Conservation (phyloP, 345 rosid genomes). For the Lenwebbia sp. region DNA sequence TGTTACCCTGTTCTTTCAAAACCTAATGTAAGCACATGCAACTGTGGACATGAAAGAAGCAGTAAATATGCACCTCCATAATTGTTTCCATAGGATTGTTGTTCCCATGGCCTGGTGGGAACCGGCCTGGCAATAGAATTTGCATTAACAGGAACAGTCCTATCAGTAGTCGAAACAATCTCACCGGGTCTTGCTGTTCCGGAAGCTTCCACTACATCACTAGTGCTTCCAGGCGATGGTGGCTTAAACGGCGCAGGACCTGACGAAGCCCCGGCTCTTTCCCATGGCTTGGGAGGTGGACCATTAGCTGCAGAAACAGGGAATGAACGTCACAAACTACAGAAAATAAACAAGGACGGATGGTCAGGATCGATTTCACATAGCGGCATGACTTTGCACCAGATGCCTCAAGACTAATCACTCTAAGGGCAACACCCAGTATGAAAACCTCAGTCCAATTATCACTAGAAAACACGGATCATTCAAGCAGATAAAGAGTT, state of each 20-base stretch:
- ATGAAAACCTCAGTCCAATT: not conserved
- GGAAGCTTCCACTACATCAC: slow-evolving; percentile 87
- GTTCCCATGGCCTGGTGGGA: slow-evolving; percentile 91
- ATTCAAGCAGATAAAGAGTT: not conserved
- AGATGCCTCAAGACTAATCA: not conserved
- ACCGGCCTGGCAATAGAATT: slow-evolving; percentile 56
- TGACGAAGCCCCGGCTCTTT: slow-evolving; percentile 55
- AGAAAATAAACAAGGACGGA: not conserved
- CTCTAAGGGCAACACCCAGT: not conserved
- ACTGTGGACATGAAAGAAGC: not conserved
- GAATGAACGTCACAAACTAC: not conserved
- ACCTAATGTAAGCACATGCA: not conserved
- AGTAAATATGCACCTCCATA: slow-evolving; percentile 34
- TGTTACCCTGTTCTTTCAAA: not conserved
- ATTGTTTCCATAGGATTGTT: slow-evolving; percentile 45
- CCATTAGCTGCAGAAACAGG: slow-evolving; percentile 28
- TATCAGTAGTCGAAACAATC: slow-evolving; percentile 37
- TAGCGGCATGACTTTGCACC: not conserved
- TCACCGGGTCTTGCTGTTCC: slow-evolving; percentile 93
- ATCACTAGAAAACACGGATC: not conserved
- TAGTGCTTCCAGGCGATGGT: slow-evolving; percentile 77
- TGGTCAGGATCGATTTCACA: not conserved
- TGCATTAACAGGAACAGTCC: slow-evolving; percentile 30
- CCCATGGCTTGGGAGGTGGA: slow-evolving; percentile 95
- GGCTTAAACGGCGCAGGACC: slow-evolving; percentile 91